phyloP scores from a whole-genome alignment of 1,284 basidiomycete genomes.

The Naganishia liquefaciens region DNA sequence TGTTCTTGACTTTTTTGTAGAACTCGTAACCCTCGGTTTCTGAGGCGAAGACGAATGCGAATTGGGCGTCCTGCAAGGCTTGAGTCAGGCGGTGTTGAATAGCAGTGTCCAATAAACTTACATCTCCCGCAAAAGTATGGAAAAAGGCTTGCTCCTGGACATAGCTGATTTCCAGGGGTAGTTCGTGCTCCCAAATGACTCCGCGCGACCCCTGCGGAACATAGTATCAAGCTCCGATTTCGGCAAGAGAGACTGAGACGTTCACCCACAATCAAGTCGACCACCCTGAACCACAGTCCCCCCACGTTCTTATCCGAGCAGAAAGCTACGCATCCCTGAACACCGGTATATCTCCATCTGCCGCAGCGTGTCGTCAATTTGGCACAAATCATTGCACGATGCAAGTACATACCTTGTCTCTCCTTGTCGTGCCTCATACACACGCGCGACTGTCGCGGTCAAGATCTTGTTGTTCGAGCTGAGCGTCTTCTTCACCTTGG shows the following conservation, averaged over 20 bases:
- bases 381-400: slow-evolving; percentile 52
- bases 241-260: neutral
- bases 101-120: slow-evolving; percentile 56
- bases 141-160: slow-evolving; percentile 87
- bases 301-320: slow-evolving; percentile 64
- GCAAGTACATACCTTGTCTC: slow-evolving; percentile 39
- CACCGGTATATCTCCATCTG: slow-evolving; percentile 80
- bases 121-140: slow-evolving; percentile 89
- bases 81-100: neutral
- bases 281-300: slow-evolving; percentile 69
- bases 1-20: slow-evolving; percentile 78
- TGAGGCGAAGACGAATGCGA: slow-evolving; percentile 87
- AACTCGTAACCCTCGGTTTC: slow-evolving; percentile 85
- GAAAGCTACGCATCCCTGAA: slow-evolving; percentile 80
- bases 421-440: slow-evolving; percentile 66
- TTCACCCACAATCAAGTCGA: slow-evolving; percentile 65
- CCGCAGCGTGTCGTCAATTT: slow-evolving; percentile 34
- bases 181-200: slow-evolving; percentile 90
- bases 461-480: slow-evolving; percentile 66
- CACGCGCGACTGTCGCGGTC: slow-evolving; percentile 72
- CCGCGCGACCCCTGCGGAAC: slow-evolving; percentile 68
- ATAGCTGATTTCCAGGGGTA: slow-evolving; percentile 83
- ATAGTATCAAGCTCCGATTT: neutral
- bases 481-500: slow-evolving; percentile 64
- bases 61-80: slow-evolving; percentile 41